Conservation (phyloP, 2,329 filamentous ascomycete genomes). For the Botrytis deweyae region DNA sequence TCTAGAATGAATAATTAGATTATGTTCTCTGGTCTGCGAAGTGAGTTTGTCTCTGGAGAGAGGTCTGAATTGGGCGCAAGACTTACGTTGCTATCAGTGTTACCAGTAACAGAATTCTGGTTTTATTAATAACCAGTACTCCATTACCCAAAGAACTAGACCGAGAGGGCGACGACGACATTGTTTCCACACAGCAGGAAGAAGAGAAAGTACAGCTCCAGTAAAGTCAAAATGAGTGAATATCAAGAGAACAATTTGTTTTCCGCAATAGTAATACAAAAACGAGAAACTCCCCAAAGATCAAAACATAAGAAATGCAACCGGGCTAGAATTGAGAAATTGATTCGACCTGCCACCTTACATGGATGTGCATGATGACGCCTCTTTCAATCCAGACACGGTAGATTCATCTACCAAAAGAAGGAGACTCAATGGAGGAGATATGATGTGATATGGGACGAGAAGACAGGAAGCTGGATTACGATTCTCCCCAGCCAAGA, state of each 20-base stretch:
- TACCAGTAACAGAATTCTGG: constrained; percentile 29
- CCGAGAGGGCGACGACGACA: constrained; percentile 5
- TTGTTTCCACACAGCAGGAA: background rate
- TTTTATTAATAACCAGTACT: constrained; percentile 33
- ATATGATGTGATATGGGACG: background rate
- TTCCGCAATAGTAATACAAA: background rate
- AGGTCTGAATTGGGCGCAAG: background rate
- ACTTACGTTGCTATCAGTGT: constrained; percentile 37
- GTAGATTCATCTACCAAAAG: background rate
- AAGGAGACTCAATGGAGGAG: background rate
- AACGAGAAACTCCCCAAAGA: background rate
- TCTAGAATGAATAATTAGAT: constrained; percentile 36
- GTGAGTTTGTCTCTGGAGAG: background rate
- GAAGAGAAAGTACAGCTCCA: background rate
- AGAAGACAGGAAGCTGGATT: background rate
- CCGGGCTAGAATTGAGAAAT: background rate
- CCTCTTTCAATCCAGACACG: background rate
- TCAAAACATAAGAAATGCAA: constrained; percentile 1
- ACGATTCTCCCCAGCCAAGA: background rate
- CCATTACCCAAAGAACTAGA: constrained; percentile 27
- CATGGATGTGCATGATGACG: constrained; percentile 11
- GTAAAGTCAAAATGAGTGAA: background rate
- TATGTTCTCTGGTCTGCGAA: background rate
- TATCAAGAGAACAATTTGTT: background rate
- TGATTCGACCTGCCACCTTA: background rate